Evolutionary conservation across 2,329 filamentous ascomycete species (phyloP).

Genomic region (Fusarium sp.): DNA sequence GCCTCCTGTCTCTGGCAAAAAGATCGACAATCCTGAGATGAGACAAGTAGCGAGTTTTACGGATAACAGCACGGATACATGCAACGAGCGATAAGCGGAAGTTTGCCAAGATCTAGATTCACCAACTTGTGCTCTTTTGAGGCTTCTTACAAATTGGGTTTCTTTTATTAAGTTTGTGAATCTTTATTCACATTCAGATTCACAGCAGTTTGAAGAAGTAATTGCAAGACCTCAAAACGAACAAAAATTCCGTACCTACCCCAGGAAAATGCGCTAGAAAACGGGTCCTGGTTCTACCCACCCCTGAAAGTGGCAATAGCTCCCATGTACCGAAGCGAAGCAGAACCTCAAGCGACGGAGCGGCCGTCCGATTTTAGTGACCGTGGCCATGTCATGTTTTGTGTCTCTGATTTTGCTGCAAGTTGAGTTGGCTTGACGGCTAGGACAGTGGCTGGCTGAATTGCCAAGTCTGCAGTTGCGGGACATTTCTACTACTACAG

Average conservation of each 20-base stretch:
- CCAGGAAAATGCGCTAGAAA: slow-evolving; percentile 41
- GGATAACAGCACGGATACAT: not conserved
- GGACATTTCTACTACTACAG: not conserved
- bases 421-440: slow-evolving; percentile 6
- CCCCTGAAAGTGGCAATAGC: slow-evolving; percentile 38
- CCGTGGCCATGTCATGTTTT: not conserved
- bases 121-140: not conserved
- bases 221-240: not conserved
- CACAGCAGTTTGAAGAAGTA: not conserved
- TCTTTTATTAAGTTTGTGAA: not conserved
- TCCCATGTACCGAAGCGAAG: slow-evolving; percentile 13
- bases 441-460: slow-evolving; percentile 31
- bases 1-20: slow-evolving; percentile 28
- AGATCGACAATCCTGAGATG: slow-evolving; percentile 25
- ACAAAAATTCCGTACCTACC: slow-evolving; percentile 31
- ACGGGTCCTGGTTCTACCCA: slow-evolving; percentile 32
- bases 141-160: not conserved
- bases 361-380: slow-evolving; percentile 24
- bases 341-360: slow-evolving; percentile 22
- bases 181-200: not conserved
- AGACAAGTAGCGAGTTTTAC: slow-evolving; percentile 11
- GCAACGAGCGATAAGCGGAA: slow-evolving; percentile 14
- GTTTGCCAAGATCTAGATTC: not conserved
- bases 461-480: slow-evolving; percentile 18
- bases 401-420: slow-evolving; percentile 10